Conservation (phyloP, 805 yeast genomes). For the Candida tibetensis region DNA sequence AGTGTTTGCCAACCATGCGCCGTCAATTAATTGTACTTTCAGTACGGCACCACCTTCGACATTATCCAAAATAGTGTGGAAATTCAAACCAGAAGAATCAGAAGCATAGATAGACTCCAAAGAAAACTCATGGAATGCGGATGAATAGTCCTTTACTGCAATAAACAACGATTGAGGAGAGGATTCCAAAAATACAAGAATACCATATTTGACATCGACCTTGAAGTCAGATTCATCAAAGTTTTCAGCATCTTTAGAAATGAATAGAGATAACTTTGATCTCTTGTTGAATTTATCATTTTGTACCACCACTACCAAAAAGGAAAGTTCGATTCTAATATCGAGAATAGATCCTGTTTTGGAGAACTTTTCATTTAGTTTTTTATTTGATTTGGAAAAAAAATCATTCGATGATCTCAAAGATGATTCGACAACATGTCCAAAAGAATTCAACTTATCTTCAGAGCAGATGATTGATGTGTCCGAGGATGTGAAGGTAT, state of each 20-base stretch:
- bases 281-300: slow-evolving; percentile 40
- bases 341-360: slow-evolving; percentile 31
- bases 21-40: slow-evolving; percentile 54
- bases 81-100: slow-evolving; percentile 57
- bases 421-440: slow-evolving; percentile 35
- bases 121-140: slow-evolving; percentile 8
- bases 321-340: slow-evolving; percentile 38
- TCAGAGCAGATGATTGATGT: slow-evolving; percentile 32
- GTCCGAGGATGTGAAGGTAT: slow-evolving; percentile 13
- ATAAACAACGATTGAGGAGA: slow-evolving; percentile 35
- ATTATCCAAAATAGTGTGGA: slow-evolving; percentile 41
- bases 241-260: slow-evolving; percentile 45
- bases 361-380: slow-evolving; percentile 24
- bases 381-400: slow-evolving; percentile 32
- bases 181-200: slow-evolving; percentile 37
- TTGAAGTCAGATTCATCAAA: slow-evolving; percentile 42
- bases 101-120: slow-evolving; percentile 45
- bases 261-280: slow-evolving; percentile 39
- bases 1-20: slow-evolving; percentile 55
- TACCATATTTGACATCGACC: slow-evolving; percentile 34
- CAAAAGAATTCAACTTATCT: slow-evolving; percentile 37
- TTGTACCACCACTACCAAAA: slow-evolving; percentile 38
- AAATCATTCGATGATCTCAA: slow-evolving; percentile 44
- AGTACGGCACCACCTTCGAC: slow-evolving; percentile 42
- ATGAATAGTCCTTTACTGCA: slow-evolving; percentile 21